A percentile compares a stretch with the other conserved stretches of the same genome.
phyloP scores from a whole-genome alignment of 192 early-diverging fungal species.

The Backusella sp. region DNA sequence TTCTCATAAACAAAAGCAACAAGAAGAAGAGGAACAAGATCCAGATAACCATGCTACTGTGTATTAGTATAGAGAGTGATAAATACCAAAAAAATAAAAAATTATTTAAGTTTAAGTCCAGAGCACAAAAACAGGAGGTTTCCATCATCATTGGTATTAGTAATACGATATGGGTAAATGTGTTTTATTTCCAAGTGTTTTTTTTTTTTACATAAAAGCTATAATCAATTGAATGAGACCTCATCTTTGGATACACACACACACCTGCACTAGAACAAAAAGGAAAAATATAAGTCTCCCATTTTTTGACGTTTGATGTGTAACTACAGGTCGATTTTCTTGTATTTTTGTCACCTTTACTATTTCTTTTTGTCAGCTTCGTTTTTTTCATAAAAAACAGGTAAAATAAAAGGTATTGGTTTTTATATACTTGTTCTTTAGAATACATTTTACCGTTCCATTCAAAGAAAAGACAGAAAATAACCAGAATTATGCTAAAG shows the following conservation, averaged over 20 bases:
- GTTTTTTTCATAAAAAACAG: not conserved
- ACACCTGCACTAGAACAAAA: not conserved
- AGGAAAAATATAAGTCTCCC: not conserved
- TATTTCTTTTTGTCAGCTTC: too few species aligned
- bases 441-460: not conserved
- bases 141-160: too few species aligned
- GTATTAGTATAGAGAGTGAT: not conserved
- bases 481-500: not conserved
- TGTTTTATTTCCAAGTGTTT: too few species aligned
- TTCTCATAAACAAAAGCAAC: not conserved
- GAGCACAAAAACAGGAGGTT: too few species aligned
- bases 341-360: too few species aligned
- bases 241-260: not conserved
- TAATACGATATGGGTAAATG: too few species aligned
- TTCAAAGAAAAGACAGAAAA: not conserved
- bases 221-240: not conserved
- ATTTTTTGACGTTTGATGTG: not conserved
- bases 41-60: constrained; percentile 6
- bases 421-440: not conserved
- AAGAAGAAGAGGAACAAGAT: not conserved
- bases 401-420: not conserved
- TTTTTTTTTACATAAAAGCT: not conserved
- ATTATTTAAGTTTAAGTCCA: not conserved
- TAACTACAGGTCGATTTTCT: not conserved
- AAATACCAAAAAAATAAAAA: not conserved